phyloP scores from a whole-genome alignment of 495 filamentous ascomycete genomes.

The Lasiosphaeria ovina region DNA sequence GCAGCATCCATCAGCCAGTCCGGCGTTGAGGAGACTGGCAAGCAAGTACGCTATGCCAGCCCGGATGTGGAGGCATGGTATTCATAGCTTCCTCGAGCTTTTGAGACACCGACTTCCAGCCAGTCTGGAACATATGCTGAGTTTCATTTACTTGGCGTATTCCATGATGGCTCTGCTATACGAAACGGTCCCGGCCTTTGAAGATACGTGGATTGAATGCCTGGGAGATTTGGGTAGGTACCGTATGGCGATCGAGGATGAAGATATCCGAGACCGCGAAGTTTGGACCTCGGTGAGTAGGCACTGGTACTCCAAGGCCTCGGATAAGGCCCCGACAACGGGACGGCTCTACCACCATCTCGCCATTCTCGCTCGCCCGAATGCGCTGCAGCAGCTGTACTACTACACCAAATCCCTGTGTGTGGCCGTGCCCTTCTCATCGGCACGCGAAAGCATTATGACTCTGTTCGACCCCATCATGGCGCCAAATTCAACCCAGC shows the following conservation, averaged over 20 bases:
- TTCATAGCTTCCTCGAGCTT: constrained; percentile 70
- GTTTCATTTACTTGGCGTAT: constrained; percentile 77
- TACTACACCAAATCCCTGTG: constrained; percentile 59
- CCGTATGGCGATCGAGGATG: constrained; percentile 74
- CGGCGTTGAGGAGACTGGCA: constrained; percentile 56
- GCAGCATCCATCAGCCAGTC: constrained; percentile 68
- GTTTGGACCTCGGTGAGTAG: constrained; percentile 74
- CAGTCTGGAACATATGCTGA: constrained; percentile 72
- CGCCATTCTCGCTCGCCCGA: constrained; percentile 74
- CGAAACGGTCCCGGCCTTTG: constrained; percentile 69
- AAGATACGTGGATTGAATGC: constrained; percentile 87
- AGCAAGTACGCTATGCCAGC: constrained; percentile 77
- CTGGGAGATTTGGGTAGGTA: constrained; percentile 51
- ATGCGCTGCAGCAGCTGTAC: constrained; percentile 70
- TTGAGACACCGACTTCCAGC: constrained; percentile 65
- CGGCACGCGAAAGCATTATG: constrained; percentile 66
- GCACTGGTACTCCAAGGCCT: constrained; percentile 79
- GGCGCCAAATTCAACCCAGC: constrained; percentile 25
- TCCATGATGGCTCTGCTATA: constrained; percentile 73
- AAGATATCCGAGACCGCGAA: constrained; percentile 68
- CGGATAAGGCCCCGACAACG: constrained; percentile 64
- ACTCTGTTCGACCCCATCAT: constrained; percentile 71
- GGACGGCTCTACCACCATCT: constrained; percentile 84
- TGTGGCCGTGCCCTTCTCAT: constrained; percentile 55
- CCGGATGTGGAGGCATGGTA: constrained; percentile 69